Evolutionary conservation across 2,329 filamentous ascomycete genomes (phyloP).

Genomic region (Microsporum audouinii): DNA sequence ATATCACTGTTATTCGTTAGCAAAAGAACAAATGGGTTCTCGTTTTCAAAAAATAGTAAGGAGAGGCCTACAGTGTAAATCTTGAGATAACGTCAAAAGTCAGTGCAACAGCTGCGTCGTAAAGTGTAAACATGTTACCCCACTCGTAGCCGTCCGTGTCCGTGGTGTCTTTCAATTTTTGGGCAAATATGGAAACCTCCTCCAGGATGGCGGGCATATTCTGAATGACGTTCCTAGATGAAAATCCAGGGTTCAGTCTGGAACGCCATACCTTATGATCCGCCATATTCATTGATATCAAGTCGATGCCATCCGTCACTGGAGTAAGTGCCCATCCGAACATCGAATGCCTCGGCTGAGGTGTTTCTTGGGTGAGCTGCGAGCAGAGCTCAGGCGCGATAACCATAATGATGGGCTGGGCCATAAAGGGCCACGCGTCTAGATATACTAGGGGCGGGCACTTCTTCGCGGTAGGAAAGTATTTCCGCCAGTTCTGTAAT

Average conservation of each 20-base stretch:
- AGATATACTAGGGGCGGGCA: slow-evolving; percentile 4
- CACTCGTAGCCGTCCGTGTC: background rate
- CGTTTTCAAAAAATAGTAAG: background rate
- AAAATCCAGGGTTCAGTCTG: background rate
- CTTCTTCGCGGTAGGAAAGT: slow-evolving; percentile 2
- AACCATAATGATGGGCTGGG: slow-evolving; percentile 6
- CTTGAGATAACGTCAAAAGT: background rate
- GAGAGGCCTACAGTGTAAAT: background rate
- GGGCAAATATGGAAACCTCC: background rate
- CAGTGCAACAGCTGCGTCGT: background rate
- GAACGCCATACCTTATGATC: slow-evolving; percentile 5
- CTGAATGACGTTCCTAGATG: background rate
- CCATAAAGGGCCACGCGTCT: slow-evolving; percentile 6
- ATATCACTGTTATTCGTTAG: background rate
- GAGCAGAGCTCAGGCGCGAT: slow-evolving; percentile 5
- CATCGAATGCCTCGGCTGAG: slow-evolving; percentile 6
- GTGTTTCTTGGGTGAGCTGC: slow-evolving; percentile 7
- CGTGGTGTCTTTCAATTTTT: background rate
- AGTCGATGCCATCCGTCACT: slow-evolving; percentile 5
- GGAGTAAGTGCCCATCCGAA: slow-evolving; percentile 7
- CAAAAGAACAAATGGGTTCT: background rate
- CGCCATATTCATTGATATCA: slow-evolving; percentile 7
- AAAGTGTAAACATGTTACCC: background rate
- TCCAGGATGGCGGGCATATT: background rate
- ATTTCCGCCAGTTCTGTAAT: background rate